These are phyloP conservation scores for Cubamyces lactineus DNA, from an alignment of 768 basidiomycete genomes.

Conservation along the genomic window DNA sequence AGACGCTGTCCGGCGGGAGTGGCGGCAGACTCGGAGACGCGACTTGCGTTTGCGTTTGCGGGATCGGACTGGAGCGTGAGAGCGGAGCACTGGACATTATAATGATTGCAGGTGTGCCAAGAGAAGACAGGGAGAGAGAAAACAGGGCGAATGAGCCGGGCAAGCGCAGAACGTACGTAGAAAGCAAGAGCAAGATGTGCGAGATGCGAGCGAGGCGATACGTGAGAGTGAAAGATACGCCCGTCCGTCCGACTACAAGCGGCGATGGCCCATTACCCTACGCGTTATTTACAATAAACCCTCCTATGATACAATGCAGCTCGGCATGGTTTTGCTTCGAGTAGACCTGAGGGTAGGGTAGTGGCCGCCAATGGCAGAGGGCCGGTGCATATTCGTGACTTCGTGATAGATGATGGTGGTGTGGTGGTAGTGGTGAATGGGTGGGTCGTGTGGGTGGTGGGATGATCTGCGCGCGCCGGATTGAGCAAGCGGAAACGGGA, in stretches of 20 bases:
- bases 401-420: constrained; percentile 12
- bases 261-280: constrained; percentile 21
- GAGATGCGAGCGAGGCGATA: constrained; percentile 17
- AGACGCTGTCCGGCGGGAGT: constrained; percentile 45
- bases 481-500: constrained; percentile 10
- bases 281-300: constrained; percentile 17
- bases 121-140: background rate
- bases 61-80: background rate
- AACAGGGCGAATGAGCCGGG: constrained; percentile 8
- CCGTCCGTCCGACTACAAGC: background rate
- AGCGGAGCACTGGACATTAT: constrained; percentile 12
- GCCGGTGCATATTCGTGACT: constrained; percentile 17
- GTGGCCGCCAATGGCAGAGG: background rate
- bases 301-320: constrained; percentile 23
- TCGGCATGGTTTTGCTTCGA: constrained; percentile 18
- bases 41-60: background rate
- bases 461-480: constrained; percentile 19
- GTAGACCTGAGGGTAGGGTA: constrained; percentile 13
- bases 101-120: constrained; percentile 7
- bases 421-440: background rate
- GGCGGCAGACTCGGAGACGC: constrained; percentile 25
- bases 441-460: background rate
- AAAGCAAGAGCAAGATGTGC: constrained; percentile 18
- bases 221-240: constrained; percentile 6
- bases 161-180: constrained; percentile 16